Evolutionary conservation across 805 yeast species (phyloP).

Genomic region (Debaryomyces tyrocola): DNA sequence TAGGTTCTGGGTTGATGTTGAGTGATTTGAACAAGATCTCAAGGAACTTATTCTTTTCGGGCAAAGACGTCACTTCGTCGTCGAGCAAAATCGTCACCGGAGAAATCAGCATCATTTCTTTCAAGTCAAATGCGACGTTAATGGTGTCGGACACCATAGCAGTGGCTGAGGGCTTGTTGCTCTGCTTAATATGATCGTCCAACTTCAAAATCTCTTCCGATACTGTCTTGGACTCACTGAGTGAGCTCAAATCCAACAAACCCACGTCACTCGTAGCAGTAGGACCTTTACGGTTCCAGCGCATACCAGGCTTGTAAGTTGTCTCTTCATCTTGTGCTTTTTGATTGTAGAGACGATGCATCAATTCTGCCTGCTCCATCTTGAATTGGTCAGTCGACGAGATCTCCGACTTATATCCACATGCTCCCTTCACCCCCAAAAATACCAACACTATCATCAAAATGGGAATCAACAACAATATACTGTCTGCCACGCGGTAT

Average conservation of each 20-base stretch:
- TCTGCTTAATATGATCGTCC: constrained; percentile 4
- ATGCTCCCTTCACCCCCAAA: background rate
- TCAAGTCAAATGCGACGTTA: constrained; percentile 24
- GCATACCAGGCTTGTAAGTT: background rate
- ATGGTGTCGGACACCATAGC: background rate
- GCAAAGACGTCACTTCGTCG: constrained; percentile 15
- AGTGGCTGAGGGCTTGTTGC: background rate
- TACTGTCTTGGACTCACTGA: background rate
- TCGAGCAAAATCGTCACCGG: constrained; percentile 28
- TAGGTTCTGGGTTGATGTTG: constrained; percentile 34
- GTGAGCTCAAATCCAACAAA: constrained; percentile 4
- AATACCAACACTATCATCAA: background rate
- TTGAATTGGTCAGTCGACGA: background rate
- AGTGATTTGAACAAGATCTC: constrained; percentile 20
- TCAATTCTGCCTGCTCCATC: background rate
- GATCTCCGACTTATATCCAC: background rate
- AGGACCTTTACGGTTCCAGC: background rate
- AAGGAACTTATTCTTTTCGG: constrained; percentile 13
- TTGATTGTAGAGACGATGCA: background rate
- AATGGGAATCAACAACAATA: background rate
- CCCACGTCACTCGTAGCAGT: constrained; percentile 2
- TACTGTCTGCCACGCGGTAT: background rate
- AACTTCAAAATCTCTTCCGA: constrained; percentile 4
- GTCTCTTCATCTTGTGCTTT: background rate
- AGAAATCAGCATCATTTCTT: constrained; percentile 31